Evolutionary conservation across 768 basidiomycete species (phyloP), one percentile per base, ranked within the genome.

Genomic region (Tylopilus intermedius): DNA sequence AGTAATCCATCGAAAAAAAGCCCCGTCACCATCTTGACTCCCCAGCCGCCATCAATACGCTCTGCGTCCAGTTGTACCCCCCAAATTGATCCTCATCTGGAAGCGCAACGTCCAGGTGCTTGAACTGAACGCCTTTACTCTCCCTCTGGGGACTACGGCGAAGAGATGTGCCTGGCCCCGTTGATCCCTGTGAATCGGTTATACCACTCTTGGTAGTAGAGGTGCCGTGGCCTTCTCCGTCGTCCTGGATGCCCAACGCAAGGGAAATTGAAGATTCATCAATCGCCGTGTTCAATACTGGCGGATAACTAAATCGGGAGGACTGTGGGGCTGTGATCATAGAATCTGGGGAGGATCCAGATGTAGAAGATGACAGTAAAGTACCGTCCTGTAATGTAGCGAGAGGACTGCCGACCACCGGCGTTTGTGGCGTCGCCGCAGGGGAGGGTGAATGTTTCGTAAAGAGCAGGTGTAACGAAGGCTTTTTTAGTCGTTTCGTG

Each of bases 11-110:
- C 4, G 29, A 18, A 13, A 58, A 49, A 45, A 45, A 37, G 15
- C 38, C 50, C 22, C 40, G 47, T 65, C 41, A 70, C 72, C 71
- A 74, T 21, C 62, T 48, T 11, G 66, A 58, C 43, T 78, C 74
- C 46, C 84, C 82, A 51, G 84, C 86, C n/a, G 84, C 86, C 67
- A 82, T 67, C 53, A 90, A 65, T 45, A 90, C 88, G 58, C 83
- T 86, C 62, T 76, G 73, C 43, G 84, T 84, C 88, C 89, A 91
- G 62, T 88, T 80, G 45, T 81, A 84, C 53, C 74, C 75, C 39
- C 74, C 68, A 43, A 53, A 50, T 37, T 71, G 71, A 22, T 78
- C 77, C 54, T 79, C 73, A 48, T 74, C 62, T 2, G 58, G 47
- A 30, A 69, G 57, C 29, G 57, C 22, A 15, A 70, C 49, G 18